These are phyloP conservation scores for Xylariaceae sp. DNA, from an alignment of 2,329 filamentous ascomycete genomes.

Conservation along the genomic window DNA sequence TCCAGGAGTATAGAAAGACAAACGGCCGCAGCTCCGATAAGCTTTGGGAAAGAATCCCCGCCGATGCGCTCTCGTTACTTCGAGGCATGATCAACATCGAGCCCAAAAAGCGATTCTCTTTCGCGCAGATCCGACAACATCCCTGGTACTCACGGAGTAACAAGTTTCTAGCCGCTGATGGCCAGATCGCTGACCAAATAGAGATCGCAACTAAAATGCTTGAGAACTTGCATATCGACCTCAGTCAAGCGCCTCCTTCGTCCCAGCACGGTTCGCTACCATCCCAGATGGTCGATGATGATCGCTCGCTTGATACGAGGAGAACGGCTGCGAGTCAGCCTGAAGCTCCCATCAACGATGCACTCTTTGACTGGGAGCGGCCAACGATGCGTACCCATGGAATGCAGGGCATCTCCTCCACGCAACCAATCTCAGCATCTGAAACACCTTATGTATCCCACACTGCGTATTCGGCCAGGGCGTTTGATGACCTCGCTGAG, in stretches of 20 bases:
- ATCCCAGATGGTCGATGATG: constrained; percentile 54
- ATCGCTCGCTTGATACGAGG: constrained; percentile 37
- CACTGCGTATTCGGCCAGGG: constrained; percentile 32
- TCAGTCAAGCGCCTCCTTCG: constrained; percentile 60
- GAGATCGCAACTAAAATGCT: constrained; percentile 92
- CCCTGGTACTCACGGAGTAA: constrained; percentile 92
- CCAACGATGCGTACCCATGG: constrained; percentile 54
- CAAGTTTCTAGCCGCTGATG: constrained; percentile 66
- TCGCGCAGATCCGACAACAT: constrained; percentile 80
- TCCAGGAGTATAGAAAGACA: constrained; percentile 74
- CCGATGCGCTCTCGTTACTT: constrained; percentile 71
- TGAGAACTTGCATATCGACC: constrained; percentile 83
- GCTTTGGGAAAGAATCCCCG: constrained; percentile 74
- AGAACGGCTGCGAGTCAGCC: constrained; percentile 79
- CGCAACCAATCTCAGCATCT: constrained; percentile 41
- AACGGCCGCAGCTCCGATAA: constrained; percentile 79
- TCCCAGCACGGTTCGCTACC: constrained; percentile 31
- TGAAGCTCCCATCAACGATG: constrained; percentile 67
- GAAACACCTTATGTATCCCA: constrained; percentile 36
- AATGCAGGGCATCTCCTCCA: constrained; percentile 41
- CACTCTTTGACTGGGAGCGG: constrained; percentile 82
- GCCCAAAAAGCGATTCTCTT: constrained; percentile 68
- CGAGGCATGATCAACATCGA: constrained; percentile 91
- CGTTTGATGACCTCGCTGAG: constrained; percentile 65
- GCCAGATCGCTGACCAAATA: constrained; percentile 71